Conservation (phyloP, 2,329 filamentous ascomycete genomes). For the Drechslerella coelobrocha region DNA sequence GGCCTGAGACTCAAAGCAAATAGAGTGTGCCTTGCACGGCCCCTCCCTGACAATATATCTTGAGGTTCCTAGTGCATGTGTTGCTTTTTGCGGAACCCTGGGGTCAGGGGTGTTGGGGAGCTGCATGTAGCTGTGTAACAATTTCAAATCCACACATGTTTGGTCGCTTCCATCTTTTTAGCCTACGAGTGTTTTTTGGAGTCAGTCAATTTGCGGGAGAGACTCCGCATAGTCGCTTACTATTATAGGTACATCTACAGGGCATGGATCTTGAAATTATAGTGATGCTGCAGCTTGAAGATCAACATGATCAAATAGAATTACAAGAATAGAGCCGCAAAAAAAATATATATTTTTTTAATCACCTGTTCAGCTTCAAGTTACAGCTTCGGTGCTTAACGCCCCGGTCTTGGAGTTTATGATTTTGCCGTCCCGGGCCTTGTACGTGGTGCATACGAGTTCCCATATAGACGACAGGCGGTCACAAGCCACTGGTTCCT, state of each 20-base stretch:
- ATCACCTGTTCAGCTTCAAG: conserved; percentile 19
- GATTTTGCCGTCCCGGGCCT: too few species aligned
- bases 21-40: conserved; percentile 47
- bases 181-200: too few species aligned
- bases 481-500: conserved; percentile 10
- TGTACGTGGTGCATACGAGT: too few species aligned
- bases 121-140: conserved; percentile 34
- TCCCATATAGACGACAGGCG: too few species aligned
- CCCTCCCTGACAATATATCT: conserved; percentile 18
- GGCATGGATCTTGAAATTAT: conserved; percentile 29
- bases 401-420: too few species aligned
- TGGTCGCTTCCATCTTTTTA: background rate
- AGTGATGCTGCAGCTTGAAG: conserved; percentile 36
- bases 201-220: conserved; percentile 11
- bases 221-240: conserved; percentile 45
- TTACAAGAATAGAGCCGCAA: too few species aligned
- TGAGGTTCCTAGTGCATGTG: conserved; percentile 8
- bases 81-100: conserved; percentile 26
- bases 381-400: conserved; percentile 10
- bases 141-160: conserved; percentile 47
- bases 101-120: conserved; percentile 32
- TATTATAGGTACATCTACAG: conserved; percentile 35
- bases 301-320: too few species aligned
- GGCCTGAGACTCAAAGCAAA: conserved; percentile 9
- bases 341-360: too few species aligned